phyloP scores from a whole-genome alignment of 345 rosid species.

The Kandelia obovata region DNA sequence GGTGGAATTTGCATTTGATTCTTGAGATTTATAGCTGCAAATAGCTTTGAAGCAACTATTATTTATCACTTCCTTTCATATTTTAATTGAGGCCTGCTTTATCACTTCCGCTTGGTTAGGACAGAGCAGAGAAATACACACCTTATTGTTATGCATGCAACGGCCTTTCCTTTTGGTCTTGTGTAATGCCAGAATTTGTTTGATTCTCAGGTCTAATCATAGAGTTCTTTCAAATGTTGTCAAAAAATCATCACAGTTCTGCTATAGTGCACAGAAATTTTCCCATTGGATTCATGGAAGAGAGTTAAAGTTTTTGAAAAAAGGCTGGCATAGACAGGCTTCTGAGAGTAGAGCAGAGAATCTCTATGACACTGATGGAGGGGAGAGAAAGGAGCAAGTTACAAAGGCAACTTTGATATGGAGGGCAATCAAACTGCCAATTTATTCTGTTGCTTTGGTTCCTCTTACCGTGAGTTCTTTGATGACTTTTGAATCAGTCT shows the following conservation, averaged over 20 bases:
- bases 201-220: slow-evolving; percentile 23
- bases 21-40: too few species aligned
- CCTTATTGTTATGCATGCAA: too few species aligned
- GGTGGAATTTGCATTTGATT: too few species aligned
- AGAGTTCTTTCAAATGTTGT: slow-evolving; percentile 13
- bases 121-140: too few species aligned
- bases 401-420: slow-evolving; percentile 60
- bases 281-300: slow-evolving; percentile 11
- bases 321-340: background rate
- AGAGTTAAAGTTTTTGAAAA: slow-evolving; percentile 9
- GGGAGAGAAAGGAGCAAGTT: slow-evolving; percentile 41
- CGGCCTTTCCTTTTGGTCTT: too few species aligned
- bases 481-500: background rate
- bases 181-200: too few species aligned
- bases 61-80: too few species aligned
- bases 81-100: too few species aligned
- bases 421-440: slow-evolving; percentile 86
- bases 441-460: slow-evolving; percentile 79
- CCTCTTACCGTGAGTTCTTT: slow-evolving; percentile 70
- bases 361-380: slow-evolving; percentile 11
- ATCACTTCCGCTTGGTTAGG: too few species aligned
- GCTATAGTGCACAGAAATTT: slow-evolving; percentile 1
- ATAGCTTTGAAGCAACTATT: too few species aligned
- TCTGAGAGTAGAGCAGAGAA: slow-evolving; percentile 18
- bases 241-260: slow-evolving; percentile 14